phyloP scores from a whole-genome alignment of 352 stramenopile genomes.

The Globisporangium mamillatum region DNA sequence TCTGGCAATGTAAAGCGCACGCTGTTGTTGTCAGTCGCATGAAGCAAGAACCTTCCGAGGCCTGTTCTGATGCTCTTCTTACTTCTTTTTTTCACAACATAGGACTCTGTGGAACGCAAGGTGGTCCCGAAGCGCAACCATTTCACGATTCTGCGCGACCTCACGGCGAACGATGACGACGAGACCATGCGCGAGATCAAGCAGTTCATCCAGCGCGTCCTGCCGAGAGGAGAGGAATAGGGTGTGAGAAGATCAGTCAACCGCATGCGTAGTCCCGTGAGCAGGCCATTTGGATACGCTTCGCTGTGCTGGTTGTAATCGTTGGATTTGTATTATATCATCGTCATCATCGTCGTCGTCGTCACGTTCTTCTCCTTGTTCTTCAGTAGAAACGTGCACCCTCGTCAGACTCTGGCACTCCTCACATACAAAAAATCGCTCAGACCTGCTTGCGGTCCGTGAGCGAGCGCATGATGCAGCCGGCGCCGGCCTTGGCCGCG shows the following conservation, averaged over 20 bases:
- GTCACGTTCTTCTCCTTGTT: not conserved
- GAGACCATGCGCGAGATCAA: conserved; percentile 46
- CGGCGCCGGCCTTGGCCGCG: conserved; percentile 74
- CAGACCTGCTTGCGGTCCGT: conserved; percentile 88
- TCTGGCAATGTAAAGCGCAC: conserved; percentile 43
- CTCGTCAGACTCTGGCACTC: not conserved
- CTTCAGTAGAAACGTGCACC: not conserved
- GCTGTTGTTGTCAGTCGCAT: not conserved
- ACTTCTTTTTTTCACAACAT: conserved; percentile 1
- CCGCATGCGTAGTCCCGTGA: not conserved
- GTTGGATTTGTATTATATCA: not conserved
- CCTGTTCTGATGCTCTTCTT: not conserved
- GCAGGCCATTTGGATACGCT: not conserved
- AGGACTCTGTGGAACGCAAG: conserved; percentile 42
- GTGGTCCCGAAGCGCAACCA: conserved; percentile 59
- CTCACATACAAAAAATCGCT: conserved; percentile 9
- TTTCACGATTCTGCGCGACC: conserved; percentile 67
- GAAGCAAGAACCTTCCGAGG: not conserved
- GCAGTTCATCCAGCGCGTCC: conserved; percentile 34
- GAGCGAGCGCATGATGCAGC: conserved; percentile 87
- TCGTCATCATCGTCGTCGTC: not conserved
- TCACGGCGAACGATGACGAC: conserved; percentile 34
- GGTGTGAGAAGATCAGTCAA: not conserved
- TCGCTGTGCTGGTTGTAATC: not conserved
- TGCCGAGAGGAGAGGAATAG: not conserved